These are phyloP conservation scores for Phoenix roebelenii DNA, from an alignment of 176 grass and related monocot genomes.

Conservation along the genomic window DNA sequence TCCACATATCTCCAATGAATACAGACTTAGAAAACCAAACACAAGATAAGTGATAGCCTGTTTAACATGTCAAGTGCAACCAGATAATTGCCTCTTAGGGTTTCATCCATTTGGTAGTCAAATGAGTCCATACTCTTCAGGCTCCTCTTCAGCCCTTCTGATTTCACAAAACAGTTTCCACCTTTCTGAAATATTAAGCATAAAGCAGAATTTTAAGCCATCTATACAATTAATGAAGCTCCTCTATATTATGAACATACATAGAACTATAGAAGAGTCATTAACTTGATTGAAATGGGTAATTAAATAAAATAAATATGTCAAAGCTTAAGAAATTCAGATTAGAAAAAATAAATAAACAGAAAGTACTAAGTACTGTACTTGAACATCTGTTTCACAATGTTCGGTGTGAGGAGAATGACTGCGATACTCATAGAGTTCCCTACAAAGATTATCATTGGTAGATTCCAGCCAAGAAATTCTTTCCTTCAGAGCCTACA, in stretches of 20 bases:
- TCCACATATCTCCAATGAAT: background rate
- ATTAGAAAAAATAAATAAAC: slow-evolving; percentile 21
- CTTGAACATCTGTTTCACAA: slow-evolving; percentile 60
- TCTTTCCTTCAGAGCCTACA: slow-evolving; percentile 81
- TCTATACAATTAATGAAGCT: slow-evolving; percentile 16
- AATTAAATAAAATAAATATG: too few relatives aligned
- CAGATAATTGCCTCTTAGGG: slow-evolving; percentile 48
- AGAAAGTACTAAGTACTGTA: slow-evolving; percentile 30
- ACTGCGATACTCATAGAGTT: slow-evolving; percentile 53
- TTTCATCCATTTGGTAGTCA: slow-evolving; percentile 69
- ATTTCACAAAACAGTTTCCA: slow-evolving; percentile 49
- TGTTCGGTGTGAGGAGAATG: slow-evolving; percentile 30
- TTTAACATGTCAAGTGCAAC: slow-evolving; percentile 4
- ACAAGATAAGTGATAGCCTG: slow-evolving; percentile 1
- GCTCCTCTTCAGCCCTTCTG: slow-evolving; percentile 93
- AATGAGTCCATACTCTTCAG: slow-evolving; percentile 72
- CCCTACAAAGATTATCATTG: slow-evolving; percentile 79
- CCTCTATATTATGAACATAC: too few relatives aligned
- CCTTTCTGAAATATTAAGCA: slow-evolving; percentile 55
- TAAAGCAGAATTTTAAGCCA: slow-evolving; percentile 7
- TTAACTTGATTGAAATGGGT: too few relatives aligned
- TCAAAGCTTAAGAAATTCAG: too few relatives aligned
- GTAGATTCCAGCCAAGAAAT: slow-evolving; percentile 90
- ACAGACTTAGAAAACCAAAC: slow-evolving; percentile 17
- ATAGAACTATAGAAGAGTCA: too few relatives aligned